phyloP scores from a whole-genome alignment of 2,329 filamentous ascomycete species.

The Ascochyta pisi region DNA sequence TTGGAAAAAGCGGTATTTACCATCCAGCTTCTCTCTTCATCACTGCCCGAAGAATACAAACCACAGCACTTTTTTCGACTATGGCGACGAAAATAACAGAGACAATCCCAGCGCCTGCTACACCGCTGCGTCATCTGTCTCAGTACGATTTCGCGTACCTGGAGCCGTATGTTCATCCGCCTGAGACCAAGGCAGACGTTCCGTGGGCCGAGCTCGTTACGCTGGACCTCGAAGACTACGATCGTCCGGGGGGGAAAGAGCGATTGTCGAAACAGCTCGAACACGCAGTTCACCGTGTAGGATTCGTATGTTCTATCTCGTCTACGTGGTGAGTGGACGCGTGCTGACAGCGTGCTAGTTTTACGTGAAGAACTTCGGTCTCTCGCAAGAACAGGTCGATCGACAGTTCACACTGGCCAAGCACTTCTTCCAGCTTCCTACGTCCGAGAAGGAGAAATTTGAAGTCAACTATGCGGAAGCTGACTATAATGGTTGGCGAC shows the following conservation, averaged over 20 bases:
- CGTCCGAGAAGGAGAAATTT: conserved; percentile 66
- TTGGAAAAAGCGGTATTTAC: background rate
- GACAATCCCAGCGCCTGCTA: conserved; percentile 5
- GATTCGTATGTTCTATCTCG: conserved; percentile 40
- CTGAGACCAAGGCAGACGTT: conserved; percentile 56
- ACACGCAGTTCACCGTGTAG: conserved; percentile 59
- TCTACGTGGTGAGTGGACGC: no score
- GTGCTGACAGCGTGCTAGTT: conserved; percentile 54
- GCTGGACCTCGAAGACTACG: conserved; percentile 63
- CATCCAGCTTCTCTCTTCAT: background rate
- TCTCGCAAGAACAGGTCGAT: conserved; percentile 66
- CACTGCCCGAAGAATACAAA: background rate
- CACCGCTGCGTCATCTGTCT: conserved; percentile 19
- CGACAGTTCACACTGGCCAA: conserved; percentile 67
- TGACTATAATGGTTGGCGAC: conserved; percentile 60
- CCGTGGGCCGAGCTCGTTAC: conserved; percentile 65
- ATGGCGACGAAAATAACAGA: conserved; percentile 33
- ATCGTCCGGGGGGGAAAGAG: conserved; percentile 62
- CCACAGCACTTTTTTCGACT: background rate
- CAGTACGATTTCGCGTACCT: conserved; percentile 43
- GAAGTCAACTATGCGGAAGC: conserved; percentile 53
- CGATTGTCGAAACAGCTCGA: conserved; percentile 61
- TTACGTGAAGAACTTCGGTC: conserved; percentile 67
- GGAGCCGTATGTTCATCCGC: conserved; percentile 53
- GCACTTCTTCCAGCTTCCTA: conserved; percentile 63